A percentile compares a stretch with the other conserved stretches of the same genome.
Conservation (phyloP, 106 monocot genomes). For the Allium sativum region DNA sequence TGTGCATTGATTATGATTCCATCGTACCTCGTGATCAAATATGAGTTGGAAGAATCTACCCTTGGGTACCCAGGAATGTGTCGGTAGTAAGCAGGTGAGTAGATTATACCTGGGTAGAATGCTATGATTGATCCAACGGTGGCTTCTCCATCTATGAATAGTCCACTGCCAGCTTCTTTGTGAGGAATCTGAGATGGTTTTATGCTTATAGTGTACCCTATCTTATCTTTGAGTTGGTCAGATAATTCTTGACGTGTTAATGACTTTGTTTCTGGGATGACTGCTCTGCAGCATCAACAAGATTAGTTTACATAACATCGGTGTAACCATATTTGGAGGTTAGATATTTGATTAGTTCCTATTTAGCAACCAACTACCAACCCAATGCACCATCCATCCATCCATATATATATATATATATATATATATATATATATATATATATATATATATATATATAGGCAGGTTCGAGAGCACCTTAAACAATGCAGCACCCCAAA, state of each 20-base stretch:
- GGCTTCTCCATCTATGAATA: slow-evolving; percentile 61
- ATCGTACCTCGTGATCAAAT: slow-evolving; percentile 89
- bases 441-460: too few relatives aligned
- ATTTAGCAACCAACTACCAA: too few relatives aligned
- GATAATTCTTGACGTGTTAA: slow-evolving; percentile 49
- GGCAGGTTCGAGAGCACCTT: too few relatives aligned
- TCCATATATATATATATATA: too few relatives aligned
- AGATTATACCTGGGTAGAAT: slow-evolving; percentile 86
- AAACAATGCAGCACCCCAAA: too few relatives aligned
- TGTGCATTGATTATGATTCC: slow-evolving; percentile 76
- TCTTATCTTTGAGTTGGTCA: slow-evolving; percentile 29
- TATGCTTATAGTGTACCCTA: slow-evolving; percentile 69
- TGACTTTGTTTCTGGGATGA: slow-evolving; percentile 38
- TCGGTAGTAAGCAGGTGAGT: slow-evolving; percentile 80
- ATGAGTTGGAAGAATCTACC: slow-evolving; percentile 71
- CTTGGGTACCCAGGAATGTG: slow-evolving; percentile 89
- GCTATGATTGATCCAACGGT: slow-evolving; percentile 64
- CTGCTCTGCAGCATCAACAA: slow-evolving; percentile 59
- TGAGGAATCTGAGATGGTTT: slow-evolving; percentile 73
- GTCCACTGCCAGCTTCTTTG: slow-evolving; percentile 71
- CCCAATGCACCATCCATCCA: too few relatives aligned
- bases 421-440: too few relatives aligned
- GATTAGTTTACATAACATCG: slow-evolving; percentile 9
- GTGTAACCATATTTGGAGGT: too few relatives aligned
- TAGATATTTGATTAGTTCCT: too few relatives aligned